Evolutionary conservation across 495 filamentous ascomycete species (phyloP), one percentile per base, ranked within the genome.

Genomic region (Trichoderma orchidacearum): DNA sequence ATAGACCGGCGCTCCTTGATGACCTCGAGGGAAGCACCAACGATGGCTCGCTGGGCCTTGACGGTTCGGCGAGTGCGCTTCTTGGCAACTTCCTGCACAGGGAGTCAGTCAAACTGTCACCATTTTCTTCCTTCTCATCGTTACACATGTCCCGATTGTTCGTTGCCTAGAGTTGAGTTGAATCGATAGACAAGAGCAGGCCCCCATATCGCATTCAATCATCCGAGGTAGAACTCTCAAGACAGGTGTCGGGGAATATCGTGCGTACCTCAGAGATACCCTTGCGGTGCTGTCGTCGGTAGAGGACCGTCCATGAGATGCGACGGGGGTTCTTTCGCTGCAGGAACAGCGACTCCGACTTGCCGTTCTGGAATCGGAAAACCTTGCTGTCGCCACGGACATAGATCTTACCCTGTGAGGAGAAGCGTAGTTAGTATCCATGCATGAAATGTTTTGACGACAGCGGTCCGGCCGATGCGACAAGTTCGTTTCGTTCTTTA

Each of bases 251-350:
- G 62, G 62, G 6, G 8, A 5, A 0, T 11, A 23, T 48, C 61
- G 62, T 56, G 77, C 86, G 77, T 83, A 97, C 93, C 89, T 99
- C 93, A 81, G 92, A 93, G 80, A 97, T 91, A 85, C 93, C 93
- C 89, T 99, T 99, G 83, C 89, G 92, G 84, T 96, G 92, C 80
- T 95, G 90, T 76, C 91, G 85, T 75, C 93, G 84, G 85, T 83
- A 99, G 58, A 99, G 88, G 64, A 90, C 85, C 58, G 93, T 99
- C 93, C 93, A 99, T 63, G 91, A 85, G 75, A 99, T 96, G 67
- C 91, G 87, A 73, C 93, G 90, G 69, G 93, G 93, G 85, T 99
- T 99, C 86, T 99, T 99, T 80, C 93, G 92, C 82, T 99, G 93
- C 61, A 97, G 90, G 84, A 97, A 97, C 63, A 99, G 87, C 61